phyloP scores from a whole-genome alignment of 148 eudicot genomes.

The Cornus controversa region DNA sequence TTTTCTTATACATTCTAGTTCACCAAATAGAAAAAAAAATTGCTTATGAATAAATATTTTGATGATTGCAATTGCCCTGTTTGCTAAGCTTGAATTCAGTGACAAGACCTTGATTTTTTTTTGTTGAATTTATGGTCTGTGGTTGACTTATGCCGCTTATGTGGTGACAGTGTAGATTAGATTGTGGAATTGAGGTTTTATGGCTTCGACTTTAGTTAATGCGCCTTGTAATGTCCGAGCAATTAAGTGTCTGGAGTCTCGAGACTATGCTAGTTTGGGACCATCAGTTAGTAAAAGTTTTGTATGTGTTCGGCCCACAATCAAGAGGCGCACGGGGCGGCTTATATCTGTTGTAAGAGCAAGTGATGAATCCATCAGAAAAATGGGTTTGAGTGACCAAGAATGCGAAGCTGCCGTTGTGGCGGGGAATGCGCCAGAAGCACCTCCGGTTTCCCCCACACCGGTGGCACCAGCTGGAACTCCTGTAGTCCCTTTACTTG shows the following conservation, averaged over 20 bases:
- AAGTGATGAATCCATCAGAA: slow-evolving; percentile 36
- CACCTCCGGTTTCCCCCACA: slow-evolving; percentile 64
- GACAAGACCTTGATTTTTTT: neutral
- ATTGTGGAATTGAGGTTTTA: slow-evolving; percentile 6
- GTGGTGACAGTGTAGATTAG: slow-evolving; percentile 5
- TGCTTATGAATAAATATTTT: no score
- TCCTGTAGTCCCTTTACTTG: slow-evolving; percentile 55
- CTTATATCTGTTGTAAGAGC: slow-evolving; percentile 33
- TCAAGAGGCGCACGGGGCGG: slow-evolving; percentile 1
- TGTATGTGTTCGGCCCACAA: slow-evolving; percentile 9
- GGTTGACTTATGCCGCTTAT: neutral
- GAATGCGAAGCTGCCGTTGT: slow-evolving; percentile 94
- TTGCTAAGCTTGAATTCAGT: neutral
- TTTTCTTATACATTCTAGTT: neutral
- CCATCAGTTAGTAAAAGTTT: slow-evolving; percentile 11
- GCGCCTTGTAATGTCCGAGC: slow-evolving; percentile 32
- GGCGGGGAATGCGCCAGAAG: slow-evolving; percentile 71
- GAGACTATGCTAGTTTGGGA: slow-evolving; percentile 17
- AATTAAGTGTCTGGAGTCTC: slow-evolving; percentile 31
- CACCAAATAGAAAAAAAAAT: no score
- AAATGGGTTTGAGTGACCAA: slow-evolving; percentile 49
- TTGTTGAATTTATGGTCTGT: neutral
- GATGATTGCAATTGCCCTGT: no score
- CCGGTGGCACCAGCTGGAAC: slow-evolving; percentile 72
- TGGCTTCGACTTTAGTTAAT: slow-evolving; percentile 37